phyloP scores from a whole-genome alignment of 768 basidiomycete genomes.

The Suillus sp. region DNA sequence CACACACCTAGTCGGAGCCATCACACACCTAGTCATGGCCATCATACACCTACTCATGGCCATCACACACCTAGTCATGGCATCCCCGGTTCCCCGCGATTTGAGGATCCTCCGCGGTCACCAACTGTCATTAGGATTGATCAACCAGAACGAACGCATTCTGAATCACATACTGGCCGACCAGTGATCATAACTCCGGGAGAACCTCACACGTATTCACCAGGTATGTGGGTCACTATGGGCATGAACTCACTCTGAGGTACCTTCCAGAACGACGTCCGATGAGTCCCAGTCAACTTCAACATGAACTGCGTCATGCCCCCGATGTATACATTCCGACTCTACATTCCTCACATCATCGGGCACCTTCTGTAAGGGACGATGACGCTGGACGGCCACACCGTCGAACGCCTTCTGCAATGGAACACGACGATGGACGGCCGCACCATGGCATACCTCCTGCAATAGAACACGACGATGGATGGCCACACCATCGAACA shows the following conservation, averaged over 20 bases:
- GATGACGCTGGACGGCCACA: neutral
- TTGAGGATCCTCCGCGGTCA: slow-evolving; percentile 20
- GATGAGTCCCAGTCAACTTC: slow-evolving; percentile 15
- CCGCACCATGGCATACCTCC: neutral
- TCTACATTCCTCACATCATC: neutral
- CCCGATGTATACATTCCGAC: slow-evolving; percentile 18
- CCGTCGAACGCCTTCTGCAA: neutral
- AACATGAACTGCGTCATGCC: slow-evolving; percentile 10
- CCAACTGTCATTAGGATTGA: slow-evolving; percentile 35
- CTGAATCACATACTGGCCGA: neutral
- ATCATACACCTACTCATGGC: slow-evolving; percentile 6
- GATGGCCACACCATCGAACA: neutral
- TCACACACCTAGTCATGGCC: slow-evolving; percentile 4
- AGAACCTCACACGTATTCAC: slow-evolving; percentile 3
- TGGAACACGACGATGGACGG: neutral
- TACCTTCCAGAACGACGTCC: slow-evolving; percentile 19
- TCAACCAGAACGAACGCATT: slow-evolving; percentile 10
- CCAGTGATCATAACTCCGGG: slow-evolving; percentile 8
- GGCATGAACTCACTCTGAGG: neutral
- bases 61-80: slow-evolving; percentile 6
- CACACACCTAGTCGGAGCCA: slow-evolving; percentile 5
- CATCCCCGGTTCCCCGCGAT: slow-evolving; percentile 13
- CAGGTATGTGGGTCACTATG: slow-evolving; percentile 19
- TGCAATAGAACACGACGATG: neutral
- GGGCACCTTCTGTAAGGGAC: neutral